Evolutionary conservation across 345 rosid genomes (phyloP).

Genomic region (Populus pruinosa): DNA sequence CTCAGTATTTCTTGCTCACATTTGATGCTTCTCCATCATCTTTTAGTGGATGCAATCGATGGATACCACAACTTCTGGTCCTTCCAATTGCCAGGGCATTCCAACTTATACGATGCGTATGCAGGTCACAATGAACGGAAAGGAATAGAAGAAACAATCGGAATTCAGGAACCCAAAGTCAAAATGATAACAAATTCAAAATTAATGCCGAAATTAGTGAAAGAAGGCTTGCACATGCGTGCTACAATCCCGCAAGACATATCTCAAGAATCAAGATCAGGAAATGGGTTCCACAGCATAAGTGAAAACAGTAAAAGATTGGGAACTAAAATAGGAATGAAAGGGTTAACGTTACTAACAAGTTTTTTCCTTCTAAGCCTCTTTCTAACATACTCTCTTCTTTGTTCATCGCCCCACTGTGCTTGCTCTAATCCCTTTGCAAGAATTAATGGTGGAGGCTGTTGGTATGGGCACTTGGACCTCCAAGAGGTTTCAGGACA

Average conservation of each 20-base stretch:
- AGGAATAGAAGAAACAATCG: background rate
- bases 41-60: background rate
- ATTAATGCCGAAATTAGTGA: background rate
- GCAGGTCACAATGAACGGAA: background rate
- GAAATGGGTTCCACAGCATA: constrained; percentile 54
- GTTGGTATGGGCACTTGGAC: constrained; percentile 71
- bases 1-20: background rate
- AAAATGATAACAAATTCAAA: background rate
- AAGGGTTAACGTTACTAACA: constrained; percentile 42
- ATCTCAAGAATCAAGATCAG: constrained; percentile 14
- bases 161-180: background rate
- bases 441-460: constrained; percentile 64
- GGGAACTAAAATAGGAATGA: constrained; percentile 55
- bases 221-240: background rate
- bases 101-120: too few species aligned
- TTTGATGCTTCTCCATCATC: background rate
- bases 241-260: background rate
- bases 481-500: constrained; percentile 67
- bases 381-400: constrained; percentile 51
- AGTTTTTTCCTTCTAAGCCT: constrained; percentile 51
- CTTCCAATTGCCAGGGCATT: background rate
- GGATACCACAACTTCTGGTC: background rate
- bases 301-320: constrained; percentile 52
- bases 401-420: constrained; percentile 56
- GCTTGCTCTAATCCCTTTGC: constrained; percentile 69